A percentile compares a stretch with the other conserved stretches of the same genome.
Conservation (phyloP, 306 rosid species). For the Adenanthera pavonina region DNA sequence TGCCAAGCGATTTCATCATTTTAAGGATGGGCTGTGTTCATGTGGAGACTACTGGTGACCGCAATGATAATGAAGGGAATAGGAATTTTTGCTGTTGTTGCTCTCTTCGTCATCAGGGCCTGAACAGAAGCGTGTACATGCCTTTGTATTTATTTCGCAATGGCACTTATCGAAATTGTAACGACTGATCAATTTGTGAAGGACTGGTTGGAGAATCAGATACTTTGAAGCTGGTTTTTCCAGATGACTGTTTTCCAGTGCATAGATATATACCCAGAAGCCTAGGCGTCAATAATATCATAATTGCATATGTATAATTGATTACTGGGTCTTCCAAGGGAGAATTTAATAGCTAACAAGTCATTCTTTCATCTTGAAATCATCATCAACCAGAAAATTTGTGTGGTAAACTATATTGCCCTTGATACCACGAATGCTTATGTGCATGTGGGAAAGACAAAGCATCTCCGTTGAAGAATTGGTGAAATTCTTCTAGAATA, state of each 20-base stretch:
- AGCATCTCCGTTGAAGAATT: constrained; percentile 19
- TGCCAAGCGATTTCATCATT: constrained; percentile 82
- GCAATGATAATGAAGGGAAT: constrained; percentile 35
- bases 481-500: constrained; percentile 15
- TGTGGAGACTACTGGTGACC: constrained; percentile 78
- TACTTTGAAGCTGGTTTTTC: constrained; percentile 31
- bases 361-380: constrained; percentile 24
- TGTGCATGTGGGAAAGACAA: constrained; percentile 25
- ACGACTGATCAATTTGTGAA: neutral
- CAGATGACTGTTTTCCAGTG: constrained; percentile 32
- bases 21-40: constrained; percentile 68
- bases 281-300: neutral
- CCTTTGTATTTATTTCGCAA: constrained; percentile 9
- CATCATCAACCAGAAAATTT: constrained; percentile 13
- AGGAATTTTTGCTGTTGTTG: constrained; percentile 19
- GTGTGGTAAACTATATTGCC: constrained; percentile 2
- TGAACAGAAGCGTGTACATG: constrained; percentile 1
- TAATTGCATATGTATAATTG: neutral
- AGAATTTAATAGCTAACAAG: constrained; percentile 16
- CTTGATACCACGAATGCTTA: constrained; percentile 4
- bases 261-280: neutral
- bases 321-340: neutral
- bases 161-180: constrained; percentile 6
- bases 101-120: constrained; percentile 18
- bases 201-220: constrained; percentile 30